A percentile compares a stretch with the other conserved stretches of the same genome.
phyloP scores from a whole-genome alignment of 305 asterid species.

The Fraxinus dipetala region DNA sequence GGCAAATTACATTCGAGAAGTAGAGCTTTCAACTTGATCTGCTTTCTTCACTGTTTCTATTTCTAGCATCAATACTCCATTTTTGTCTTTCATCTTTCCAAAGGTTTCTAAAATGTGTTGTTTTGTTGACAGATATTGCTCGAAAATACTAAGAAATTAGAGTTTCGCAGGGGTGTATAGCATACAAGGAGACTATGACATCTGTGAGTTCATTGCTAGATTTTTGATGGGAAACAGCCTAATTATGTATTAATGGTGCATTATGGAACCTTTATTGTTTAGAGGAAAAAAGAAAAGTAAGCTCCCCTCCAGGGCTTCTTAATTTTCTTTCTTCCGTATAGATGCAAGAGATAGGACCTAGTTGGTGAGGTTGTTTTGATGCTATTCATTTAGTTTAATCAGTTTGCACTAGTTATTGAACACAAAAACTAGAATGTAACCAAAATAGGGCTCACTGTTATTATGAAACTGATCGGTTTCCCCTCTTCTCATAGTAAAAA shows the following conservation, averaged over 20 bases:
- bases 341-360: not conserved
- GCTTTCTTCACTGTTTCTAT: not conserved
- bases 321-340: not conserved
- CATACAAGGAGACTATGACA: not conserved
- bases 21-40: constrained; percentile 21
- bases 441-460: not conserved
- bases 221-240: not conserved
- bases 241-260: not conserved
- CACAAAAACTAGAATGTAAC: not conserved
- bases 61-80: not conserved
- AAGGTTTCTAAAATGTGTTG: constrained; percentile 8
- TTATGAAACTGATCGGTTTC: not conserved
- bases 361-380: not conserved
- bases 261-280: not conserved
- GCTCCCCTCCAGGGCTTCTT: not conserved
- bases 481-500: not conserved
- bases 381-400: not conserved
- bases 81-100: not conserved
- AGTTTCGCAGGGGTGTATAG: constrained; percentile 62
- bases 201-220: not conserved
- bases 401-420: not conserved
- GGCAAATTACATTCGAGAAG: constrained; percentile 76
- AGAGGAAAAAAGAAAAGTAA: not conserved
- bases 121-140: constrained; percentile 53
- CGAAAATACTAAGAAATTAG: constrained; percentile 76